Conservation (phyloP, 345 rosid species). For the Brassica rapa region DNA sequence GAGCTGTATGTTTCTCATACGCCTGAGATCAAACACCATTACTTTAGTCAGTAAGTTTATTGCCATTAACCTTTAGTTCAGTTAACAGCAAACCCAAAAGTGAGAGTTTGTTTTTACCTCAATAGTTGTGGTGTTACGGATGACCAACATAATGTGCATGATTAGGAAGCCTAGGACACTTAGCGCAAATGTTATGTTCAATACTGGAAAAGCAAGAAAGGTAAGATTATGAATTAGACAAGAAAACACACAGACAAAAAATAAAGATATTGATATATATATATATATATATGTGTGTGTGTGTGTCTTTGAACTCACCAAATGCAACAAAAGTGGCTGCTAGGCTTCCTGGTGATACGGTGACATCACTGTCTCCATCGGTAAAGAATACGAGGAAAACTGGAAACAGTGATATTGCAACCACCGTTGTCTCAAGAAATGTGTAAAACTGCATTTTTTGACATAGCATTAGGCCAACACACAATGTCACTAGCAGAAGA, state of each 20-base stretch:
- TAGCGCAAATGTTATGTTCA: slow-evolving; percentile 72
- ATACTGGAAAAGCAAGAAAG: slow-evolving; percentile 48
- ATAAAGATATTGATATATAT: background rate
- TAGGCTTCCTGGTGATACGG: slow-evolving; percentile 64
- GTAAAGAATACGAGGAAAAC: slow-evolving; percentile 68
- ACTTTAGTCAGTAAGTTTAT: slow-evolving; percentile 4
- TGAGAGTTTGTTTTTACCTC: slow-evolving; percentile 54
- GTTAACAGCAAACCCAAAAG: slow-evolving; percentile 1
- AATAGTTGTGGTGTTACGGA: slow-evolving; percentile 73
- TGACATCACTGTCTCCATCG: slow-evolving; percentile 58
- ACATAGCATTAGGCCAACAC: slow-evolving; percentile 4
- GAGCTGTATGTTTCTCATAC: slow-evolving; percentile 66
- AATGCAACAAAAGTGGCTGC: slow-evolving; percentile 76
- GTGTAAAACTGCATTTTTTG: slow-evolving; percentile 74
- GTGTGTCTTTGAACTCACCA: slow-evolving; percentile 46
- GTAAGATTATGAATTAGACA: background rate
- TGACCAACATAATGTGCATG: slow-evolving; percentile 66
- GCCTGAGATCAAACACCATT: slow-evolving; percentile 49
- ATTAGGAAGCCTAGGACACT: slow-evolving; percentile 84
- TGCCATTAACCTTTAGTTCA: background rate
- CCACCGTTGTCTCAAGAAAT: slow-evolving; percentile 76
- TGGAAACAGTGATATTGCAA: slow-evolving; percentile 61
- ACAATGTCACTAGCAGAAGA: no score
- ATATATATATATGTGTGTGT: background rate
- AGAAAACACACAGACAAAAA: background rate